Percentiles rank a stretch among this genome's conserved stretches.
Evolutionary conservation across 1,284 basidiomycete species (phyloP).

Genomic region (Cystobasidium sp.): DNA sequence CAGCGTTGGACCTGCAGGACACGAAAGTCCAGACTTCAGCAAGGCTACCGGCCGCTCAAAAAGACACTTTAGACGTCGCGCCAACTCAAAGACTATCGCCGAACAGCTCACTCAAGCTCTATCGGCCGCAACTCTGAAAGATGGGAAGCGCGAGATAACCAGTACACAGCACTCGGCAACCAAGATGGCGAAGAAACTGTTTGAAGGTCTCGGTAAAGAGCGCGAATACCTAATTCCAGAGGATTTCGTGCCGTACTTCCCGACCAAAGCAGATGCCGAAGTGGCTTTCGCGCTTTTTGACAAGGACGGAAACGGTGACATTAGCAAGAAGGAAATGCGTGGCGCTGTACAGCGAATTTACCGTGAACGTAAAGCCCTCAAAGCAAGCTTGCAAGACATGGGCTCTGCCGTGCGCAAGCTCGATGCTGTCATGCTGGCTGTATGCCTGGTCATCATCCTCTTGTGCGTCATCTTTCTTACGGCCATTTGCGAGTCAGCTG

Average conservation of each 20-base stretch:
- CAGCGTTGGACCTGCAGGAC: constrained; percentile 1
- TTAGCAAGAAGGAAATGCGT: constrained; percentile 78
- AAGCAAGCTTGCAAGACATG: constrained; percentile 69
- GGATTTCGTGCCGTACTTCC: constrained; percentile 69
- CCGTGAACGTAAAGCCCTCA: constrained; percentile 73
- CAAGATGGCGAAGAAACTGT: constrained; percentile 73
- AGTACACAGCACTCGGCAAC: constrained; percentile 69
- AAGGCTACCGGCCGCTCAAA: constrained; percentile 23
- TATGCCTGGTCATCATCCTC: constrained; percentile 67
- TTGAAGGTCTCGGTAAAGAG: constrained; percentile 68
- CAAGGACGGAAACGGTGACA: constrained; percentile 81
- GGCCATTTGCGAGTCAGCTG: not conserved
- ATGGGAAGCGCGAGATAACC: constrained; percentile 40
- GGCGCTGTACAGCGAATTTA: constrained; percentile 82
- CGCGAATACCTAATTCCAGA: constrained; percentile 25
- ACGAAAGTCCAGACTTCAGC: constrained; percentile 22
- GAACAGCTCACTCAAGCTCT: constrained; percentile 46
- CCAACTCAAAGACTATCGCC: constrained; percentile 41
- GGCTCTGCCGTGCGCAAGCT: constrained; percentile 70
- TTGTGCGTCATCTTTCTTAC: constrained; percentile 58
- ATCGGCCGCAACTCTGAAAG: constrained; percentile 55
- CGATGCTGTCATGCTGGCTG: constrained; percentile 70
- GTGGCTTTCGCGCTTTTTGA: constrained; percentile 77
- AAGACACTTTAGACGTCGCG: constrained; percentile 30
- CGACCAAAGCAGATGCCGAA: constrained; percentile 70